Conservation (phyloP, 2,329 filamentous ascomycete genomes). For the Ustulina deusta region DNA sequence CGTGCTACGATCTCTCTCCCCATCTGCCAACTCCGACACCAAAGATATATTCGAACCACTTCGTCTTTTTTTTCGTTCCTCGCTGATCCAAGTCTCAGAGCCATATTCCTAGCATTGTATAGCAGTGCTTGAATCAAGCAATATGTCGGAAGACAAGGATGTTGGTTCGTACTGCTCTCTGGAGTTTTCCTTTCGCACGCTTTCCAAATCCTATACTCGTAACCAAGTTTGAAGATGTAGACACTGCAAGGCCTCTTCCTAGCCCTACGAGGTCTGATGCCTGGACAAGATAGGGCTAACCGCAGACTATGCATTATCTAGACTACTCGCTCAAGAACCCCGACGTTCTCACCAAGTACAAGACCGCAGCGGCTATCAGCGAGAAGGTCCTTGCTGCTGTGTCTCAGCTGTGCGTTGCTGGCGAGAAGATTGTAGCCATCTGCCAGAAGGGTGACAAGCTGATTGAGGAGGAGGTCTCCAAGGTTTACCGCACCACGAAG, state of each 20-base stretch:
- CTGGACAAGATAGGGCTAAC: conserved; percentile 38
- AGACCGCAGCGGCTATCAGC: conserved; percentile 93
- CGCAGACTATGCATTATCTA: conserved; percentile 53
- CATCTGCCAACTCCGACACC: conserved; percentile 11
- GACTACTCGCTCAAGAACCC: conserved; percentile 92
- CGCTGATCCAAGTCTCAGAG: conserved; percentile 11
- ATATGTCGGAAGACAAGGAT: conserved; percentile 42
- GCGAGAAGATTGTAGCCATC: conserved; percentile 91
- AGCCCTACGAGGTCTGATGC: not conserved
- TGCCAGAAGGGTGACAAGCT: conserved; percentile 97
- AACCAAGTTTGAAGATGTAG: conserved; percentile 3
- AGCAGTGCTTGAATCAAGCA: conserved; percentile 28
- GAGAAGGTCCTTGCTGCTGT: conserved; percentile 95
- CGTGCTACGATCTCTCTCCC: conserved; percentile 24
- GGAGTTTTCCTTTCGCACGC: conserved; percentile 1
- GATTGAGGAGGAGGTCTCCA: conserved; percentile 89
- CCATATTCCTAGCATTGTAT: not conserved
- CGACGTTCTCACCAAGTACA: conserved; percentile 98
- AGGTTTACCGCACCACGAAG: conserved; percentile 99
- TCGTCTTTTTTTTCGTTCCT: conserved; percentile 24
- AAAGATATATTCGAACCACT: conserved; percentile 23
- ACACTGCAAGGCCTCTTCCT: conserved; percentile 12
- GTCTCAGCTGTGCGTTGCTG: conserved; percentile 77
- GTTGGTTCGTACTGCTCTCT: conserved; percentile 37
- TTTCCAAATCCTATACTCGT: conserved; percentile 9